Base-by-base conservation (phyloP, 108 stramenopile species). In the Discostella stelligeroides region DNA sequence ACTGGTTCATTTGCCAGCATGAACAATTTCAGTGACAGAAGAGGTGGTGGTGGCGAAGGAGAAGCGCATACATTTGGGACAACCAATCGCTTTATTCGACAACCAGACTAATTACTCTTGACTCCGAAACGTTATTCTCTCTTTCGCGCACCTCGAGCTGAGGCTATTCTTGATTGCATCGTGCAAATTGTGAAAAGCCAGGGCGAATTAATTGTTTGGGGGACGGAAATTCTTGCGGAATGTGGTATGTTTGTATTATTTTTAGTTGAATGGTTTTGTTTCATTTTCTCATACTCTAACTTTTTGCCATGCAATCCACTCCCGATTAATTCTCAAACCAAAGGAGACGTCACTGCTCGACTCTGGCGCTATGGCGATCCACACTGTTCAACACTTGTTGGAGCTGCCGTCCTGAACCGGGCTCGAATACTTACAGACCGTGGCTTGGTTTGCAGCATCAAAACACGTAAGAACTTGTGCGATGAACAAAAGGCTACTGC, bases 121-220 rank as follows among this genome's bases (percentile, higher is more conserved):
- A 34, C 13, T 14, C 39, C 54, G 21, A 56, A 60, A n/a, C 61
- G 57, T 37, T 60, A 54, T 34, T 51, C 68, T 1, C 68, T 63
- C 34, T 79, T 79, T 24, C 48, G 77, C 21, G 64, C 64, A 17
- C 70, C 70, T 37, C 70, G 66, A 20, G 51, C 45, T 6, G 87
- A 90, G 18, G 65, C 84, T 23, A 73, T 83, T 21, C 64, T 90
- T 28, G 65, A 71, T 34, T 84, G 84, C 60, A 54, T 90, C 3
- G 73, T 88, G 0, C 68, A 70, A n/a, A 76, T 87, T 11, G 57
- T 89, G 39, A 75, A 80, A 27, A 79, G 83, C 57, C 79, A 86
- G 54, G 92, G 92, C 12, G 88, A 93, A 48, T 46, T 90, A 24
- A 79, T 90, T 25, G 83, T 93, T 10, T 93, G 92, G 92, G 92